phyloP scores from a whole-genome alignment of 352 stramenopile species.

The Blastocystis sp. region DNA sequence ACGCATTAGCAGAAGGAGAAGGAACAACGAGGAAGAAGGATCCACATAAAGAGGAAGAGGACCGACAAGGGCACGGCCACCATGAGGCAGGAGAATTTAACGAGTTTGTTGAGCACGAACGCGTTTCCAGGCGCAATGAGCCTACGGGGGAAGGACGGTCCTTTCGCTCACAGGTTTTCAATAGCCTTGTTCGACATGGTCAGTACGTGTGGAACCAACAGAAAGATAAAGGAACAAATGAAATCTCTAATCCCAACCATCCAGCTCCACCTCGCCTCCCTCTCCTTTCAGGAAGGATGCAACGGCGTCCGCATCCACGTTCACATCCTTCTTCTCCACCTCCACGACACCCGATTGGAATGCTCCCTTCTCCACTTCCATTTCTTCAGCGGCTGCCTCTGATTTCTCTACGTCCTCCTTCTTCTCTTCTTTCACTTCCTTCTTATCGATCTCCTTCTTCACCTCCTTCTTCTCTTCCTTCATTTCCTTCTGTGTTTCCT shows the following conservation, averaged over 20 bases:
- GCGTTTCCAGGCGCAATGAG: constrained; percentile 40
- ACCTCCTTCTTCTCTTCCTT: neutral
- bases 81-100: constrained; percentile 44
- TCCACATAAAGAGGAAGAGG: constrained; percentile 33
- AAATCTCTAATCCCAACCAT: constrained; percentile 50
- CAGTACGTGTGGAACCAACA: neutral
- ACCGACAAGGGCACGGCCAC: constrained; percentile 3
- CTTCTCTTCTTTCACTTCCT: neutral
- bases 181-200: constrained; percentile 37
- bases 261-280: constrained; percentile 6
- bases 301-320: neutral
- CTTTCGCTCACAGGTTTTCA: constrained; percentile 33
- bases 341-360: constrained; percentile 39
- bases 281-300: constrained; percentile 14
- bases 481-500: neutral
- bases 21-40: constrained; percentile 44
- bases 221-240: constrained; percentile 34
- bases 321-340: constrained; percentile 33
- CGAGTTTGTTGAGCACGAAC: constrained; percentile 47
- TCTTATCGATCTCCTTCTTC: neutral
- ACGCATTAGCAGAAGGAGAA: constrained; percentile 1
- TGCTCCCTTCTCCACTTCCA: neutral
- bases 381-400: neutral
- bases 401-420: neutral
- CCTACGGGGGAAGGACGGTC: neutral